Conservation (phyloP, 164 flowering plant species). For the Amborella trichopoda region DNA sequence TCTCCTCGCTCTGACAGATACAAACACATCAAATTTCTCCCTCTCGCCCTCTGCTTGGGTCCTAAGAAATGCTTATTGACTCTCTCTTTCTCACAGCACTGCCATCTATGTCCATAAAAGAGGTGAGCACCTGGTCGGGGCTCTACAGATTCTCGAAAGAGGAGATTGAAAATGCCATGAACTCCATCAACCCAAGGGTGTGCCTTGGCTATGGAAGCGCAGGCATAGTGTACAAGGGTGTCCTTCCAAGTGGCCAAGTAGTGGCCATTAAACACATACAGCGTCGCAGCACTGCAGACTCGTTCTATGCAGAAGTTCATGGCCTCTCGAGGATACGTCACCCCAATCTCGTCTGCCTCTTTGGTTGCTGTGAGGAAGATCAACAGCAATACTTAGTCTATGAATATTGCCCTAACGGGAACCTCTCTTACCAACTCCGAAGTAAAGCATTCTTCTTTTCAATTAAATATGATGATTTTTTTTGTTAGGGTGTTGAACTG, state of each 20-base stretch:
- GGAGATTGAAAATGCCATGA: slow-evolving; percentile 57
- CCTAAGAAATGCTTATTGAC: too few species aligned
- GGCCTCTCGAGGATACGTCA: slow-evolving; percentile 55
- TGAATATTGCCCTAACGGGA: slow-evolving; percentile 58
- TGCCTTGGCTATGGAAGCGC: slow-evolving; percentile 61
- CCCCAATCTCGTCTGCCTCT: slow-evolving; percentile 50
- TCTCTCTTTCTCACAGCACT: too few species aligned
- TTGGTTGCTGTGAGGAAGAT: slow-evolving; percentile 55
- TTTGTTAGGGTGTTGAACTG: too few species aligned
- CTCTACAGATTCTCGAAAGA: slow-evolving; percentile 49
- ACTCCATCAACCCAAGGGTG: slow-evolving; percentile 17
- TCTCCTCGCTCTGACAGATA: too few species aligned
- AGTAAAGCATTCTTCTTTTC: slow-evolving; percentile 30
- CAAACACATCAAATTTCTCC: too few species aligned
- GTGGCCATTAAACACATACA: slow-evolving; percentile 63
- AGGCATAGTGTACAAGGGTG: slow-evolving; percentile 53
- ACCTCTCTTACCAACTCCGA: slow-evolving; percentile 46
- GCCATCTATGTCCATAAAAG: too few species aligned
- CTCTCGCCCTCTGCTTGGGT: too few species aligned
- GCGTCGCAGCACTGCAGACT: slow-evolving; percentile 31
- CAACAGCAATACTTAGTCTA: slow-evolving; percentile 54
- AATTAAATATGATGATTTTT: too few species aligned
- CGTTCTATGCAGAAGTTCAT: slow-evolving; percentile 54
- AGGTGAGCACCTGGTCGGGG: slow-evolving; percentile 54
- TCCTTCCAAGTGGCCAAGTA: slow-evolving; percentile 59